Percentiles rank a stretch among this genome's conserved stretches.
These are phyloP conservation scores for Radiomyces spectabilis DNA, from an alignment of 192 early-diverging fungal species.

Conservation along the genomic window DNA sequence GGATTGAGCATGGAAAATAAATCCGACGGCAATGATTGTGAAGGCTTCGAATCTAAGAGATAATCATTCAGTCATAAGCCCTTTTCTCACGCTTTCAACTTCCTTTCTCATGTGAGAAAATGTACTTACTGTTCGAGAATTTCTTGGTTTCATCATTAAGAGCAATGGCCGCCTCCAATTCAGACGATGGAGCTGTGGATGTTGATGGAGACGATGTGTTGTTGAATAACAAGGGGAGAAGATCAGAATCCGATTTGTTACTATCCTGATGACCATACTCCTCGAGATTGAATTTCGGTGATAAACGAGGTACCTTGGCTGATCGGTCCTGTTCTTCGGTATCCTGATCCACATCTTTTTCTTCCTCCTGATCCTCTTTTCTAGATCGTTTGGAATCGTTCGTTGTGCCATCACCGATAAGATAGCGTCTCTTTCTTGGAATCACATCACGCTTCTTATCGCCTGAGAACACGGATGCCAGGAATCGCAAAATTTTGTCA, in stretches of 20 bases:
- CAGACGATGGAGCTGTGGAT: not conserved
- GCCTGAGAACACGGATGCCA: constrained; percentile 80
- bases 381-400: not conserved
- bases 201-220: not conserved
- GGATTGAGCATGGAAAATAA: not conserved
- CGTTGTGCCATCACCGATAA: constrained; percentile 14
- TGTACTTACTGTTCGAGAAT: constrained; percentile 2
- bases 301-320: not conserved
- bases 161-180: constrained; percentile 16
- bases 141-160: constrained; percentile 12
- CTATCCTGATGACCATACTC: not conserved
- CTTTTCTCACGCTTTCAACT: not conserved
- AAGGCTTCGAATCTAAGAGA: not conserved
- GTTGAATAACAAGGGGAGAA: not conserved
- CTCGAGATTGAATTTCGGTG: constrained; percentile 4
- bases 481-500: constrained; percentile 88
- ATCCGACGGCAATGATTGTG: not conserved
- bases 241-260: not conserved
- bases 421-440: constrained; percentile 37
- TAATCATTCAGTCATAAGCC: not conserved
- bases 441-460: constrained; percentile 45
- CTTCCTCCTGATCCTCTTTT: constrained; percentile 12
- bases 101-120: no score
- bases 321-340: constrained; percentile 1
- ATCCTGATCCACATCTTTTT: constrained; percentile 17